A percentile compares a stretch with the other conserved stretches of the same genome.
These are phyloP conservation scores for Entomophthora muscae DNA, from an alignment of 371 early-diverging fungal genomes.

Conservation along the genomic window DNA sequence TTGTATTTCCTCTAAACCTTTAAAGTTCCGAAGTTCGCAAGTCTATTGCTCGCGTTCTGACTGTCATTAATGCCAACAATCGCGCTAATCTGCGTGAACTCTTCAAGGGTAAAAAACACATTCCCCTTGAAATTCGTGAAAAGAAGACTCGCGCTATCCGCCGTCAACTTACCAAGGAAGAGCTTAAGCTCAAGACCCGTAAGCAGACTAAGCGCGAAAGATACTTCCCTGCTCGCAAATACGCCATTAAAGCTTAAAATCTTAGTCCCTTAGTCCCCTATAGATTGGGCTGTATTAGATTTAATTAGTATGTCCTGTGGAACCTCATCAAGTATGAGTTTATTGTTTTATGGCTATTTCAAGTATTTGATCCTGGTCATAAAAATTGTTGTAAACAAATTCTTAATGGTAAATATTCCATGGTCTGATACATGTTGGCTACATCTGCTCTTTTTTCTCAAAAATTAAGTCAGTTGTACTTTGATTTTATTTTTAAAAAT, in stretches of 20 bases:
- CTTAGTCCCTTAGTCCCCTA: too few species aligned
- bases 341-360: too few species aligned
- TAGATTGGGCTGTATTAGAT: not conserved
- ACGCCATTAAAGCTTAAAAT: conserved; percentile 65
- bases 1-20: not conserved
- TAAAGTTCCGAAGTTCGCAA: conserved; percentile 60
- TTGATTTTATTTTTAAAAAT: too few species aligned
- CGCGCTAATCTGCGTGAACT: conserved; percentile 60
- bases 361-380: too few species aligned
- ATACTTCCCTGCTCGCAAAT: conserved; percentile 75
- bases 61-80: conserved; percentile 80
- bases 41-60: conserved; percentile 79
- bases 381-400: too few species aligned
- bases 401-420: too few species aligned
- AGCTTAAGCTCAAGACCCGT: conserved; percentile 24
- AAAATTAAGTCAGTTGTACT: too few species aligned
- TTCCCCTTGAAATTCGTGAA: conserved; percentile 78
- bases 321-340: too few species aligned
- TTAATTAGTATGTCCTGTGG: too few species aligned
- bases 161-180: conserved; percentile 61
- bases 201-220: conserved; percentile 42
- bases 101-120: conserved; percentile 81
- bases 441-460: too few species aligned
- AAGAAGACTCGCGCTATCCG: conserved; percentile 96
- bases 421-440: too few species aligned